Evolutionary conservation across 129 eudicot genomes (phyloP), one percentile per base, ranked within the genome.

Genomic region (Smallanthus sonchifolius): DNA sequence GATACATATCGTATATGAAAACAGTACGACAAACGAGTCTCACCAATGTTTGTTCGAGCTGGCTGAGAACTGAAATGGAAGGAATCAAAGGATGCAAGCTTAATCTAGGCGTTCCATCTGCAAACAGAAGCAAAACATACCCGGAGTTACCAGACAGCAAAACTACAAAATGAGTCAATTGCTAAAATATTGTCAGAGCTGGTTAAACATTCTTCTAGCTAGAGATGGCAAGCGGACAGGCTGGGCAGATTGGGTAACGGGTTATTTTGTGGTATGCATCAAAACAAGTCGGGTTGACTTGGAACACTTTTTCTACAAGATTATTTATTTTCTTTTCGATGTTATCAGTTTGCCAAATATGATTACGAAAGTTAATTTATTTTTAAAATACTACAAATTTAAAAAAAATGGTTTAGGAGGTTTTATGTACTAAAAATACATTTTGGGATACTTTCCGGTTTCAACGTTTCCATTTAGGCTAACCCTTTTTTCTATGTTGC

Each of bases 61-160:
- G 35, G 59, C 60, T 60, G 68, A 59, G 37, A 77, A 35, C 67
- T 69, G 35, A 62, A 47, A 78, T 63, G 72, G 65, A 55, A 69
- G 10, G 62, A 57, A 70, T 56, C 16, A 54, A 9, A 20, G 9
- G 65, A 17, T 49, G 70, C 57, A 28, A 28, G 39, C 84, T 84
- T 84, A 89, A 65, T 84, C 96, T n/a, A 86, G 75, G 8, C 84
- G 86, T 69, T 84, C 82, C 96, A 86, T 89, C 96, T 89, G 89
- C 73, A 62, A 75, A 48, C 13, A 67, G 39, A 79, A 54, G 28
- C 52, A 77, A 24, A 62, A 36, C 44, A 42, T 16, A 19, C 16
- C 1, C 17, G 1, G 28, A n/a, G 35, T 17, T 68, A 39, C 34
- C 57, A 14, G 4, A 14, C 49, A 47, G 24, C 28, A 19, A 51